These are phyloP conservation scores for Mortierella polycephala DNA, from an alignment of 371 early-diverging fungal species.

Conservation along the genomic window DNA sequence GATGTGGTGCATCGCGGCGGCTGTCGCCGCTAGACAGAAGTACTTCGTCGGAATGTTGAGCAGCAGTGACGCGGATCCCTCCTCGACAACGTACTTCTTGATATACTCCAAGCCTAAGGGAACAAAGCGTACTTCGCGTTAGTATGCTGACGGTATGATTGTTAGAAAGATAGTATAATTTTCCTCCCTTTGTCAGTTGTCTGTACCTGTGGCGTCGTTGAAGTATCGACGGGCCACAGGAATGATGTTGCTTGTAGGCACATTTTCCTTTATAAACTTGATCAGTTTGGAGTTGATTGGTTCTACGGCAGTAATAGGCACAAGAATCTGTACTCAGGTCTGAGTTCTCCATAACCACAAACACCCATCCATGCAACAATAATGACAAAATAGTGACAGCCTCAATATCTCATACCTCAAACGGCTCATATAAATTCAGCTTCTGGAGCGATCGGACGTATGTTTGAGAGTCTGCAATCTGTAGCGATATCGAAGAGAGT, in stretches of 20 bases:
- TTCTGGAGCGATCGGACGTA: constrained; percentile 72
- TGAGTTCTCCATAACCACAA: too few species aligned
- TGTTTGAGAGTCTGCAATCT: constrained; percentile 76
- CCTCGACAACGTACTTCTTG: constrained; percentile 59
- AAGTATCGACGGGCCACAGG: constrained; percentile 67
- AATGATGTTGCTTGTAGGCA: constrained; percentile 59
- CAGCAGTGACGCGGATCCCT: constrained; percentile 55
- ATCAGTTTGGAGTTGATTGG: constrained; percentile 58
- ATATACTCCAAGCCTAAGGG: constrained; percentile 60
- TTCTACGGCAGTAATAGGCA: constrained; percentile 58
- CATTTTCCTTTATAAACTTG: constrained; percentile 59
- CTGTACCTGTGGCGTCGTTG: constrained; percentile 66
- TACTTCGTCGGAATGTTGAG: constrained; percentile 62
- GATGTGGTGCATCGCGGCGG: constrained; percentile 60
- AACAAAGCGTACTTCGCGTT: too few species aligned
- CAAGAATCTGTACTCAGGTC: constrained; percentile 46
- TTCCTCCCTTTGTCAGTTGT: neutral
- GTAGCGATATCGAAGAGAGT: neutral
- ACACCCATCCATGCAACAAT: too few species aligned
- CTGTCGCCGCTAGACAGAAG: constrained; percentile 49
- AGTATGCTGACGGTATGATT: too few species aligned
- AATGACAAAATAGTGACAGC: too few species aligned
- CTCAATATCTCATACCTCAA: constrained; percentile 56
- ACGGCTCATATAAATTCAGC: constrained; percentile 67
- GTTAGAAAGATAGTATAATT: neutral